Evolutionary conservation across 306 rosid species (phyloP).

Genomic region (Vigna angularis): DNA sequence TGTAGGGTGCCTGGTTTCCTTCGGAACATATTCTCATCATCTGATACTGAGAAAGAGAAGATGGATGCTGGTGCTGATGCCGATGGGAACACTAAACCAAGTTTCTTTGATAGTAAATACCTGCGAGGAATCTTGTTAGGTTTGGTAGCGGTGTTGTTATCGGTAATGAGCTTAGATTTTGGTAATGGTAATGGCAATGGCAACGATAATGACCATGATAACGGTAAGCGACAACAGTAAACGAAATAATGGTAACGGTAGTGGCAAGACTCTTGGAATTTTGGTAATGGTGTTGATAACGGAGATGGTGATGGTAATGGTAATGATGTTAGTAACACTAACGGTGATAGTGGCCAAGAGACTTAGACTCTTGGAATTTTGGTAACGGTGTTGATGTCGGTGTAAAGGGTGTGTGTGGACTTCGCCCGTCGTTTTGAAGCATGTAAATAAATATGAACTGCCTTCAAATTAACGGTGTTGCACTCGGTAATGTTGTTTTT

Average conservation of each 20-base stretch:
- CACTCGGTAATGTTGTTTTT: not conserved
- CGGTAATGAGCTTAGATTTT: too few species aligned
- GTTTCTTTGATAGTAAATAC: not conserved
- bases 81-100: constrained; percentile 42
- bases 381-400: too few species aligned
- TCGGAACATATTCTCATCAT: constrained; percentile 60
- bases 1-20: constrained; percentile 48
- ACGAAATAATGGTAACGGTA: too few species aligned
- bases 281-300: too few species aligned
- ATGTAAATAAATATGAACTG: not conserved
- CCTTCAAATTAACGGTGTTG: not conserved
- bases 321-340: too few species aligned
- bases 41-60: constrained; percentile 27
- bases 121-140: constrained; percentile 62
- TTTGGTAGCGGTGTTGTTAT: constrained; percentile 58
- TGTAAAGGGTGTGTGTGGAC: constrained; percentile 42
- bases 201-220: too few species aligned
- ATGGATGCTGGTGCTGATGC: constrained; percentile 28
- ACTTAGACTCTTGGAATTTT: constrained; percentile 38
- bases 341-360: constrained; percentile 70
- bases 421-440: constrained; percentile 14
- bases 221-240: too few species aligned
- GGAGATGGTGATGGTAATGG: too few species aligned
- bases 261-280: too few species aligned
- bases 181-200: too few species aligned